A percentile compares a stretch with the other conserved stretches of the same genome.
Conservation (phyloP, 2,329 filamentous ascomycete genomes). For the Phymatotrichopsis omnivora region DNA sequence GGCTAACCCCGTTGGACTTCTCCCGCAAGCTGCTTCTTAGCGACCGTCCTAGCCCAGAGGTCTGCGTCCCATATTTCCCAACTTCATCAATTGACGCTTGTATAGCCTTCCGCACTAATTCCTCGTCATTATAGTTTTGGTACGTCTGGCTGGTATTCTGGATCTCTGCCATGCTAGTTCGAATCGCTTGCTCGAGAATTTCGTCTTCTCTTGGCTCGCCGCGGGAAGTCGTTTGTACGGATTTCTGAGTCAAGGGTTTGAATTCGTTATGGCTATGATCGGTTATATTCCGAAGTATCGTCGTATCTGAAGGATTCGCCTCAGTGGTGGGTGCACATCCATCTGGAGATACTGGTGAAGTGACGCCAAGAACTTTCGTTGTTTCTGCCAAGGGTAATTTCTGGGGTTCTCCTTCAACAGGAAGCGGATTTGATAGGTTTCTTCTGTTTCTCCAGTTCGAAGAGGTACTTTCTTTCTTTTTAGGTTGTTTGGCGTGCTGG, state of each 20-base stretch:
- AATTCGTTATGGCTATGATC: constrained; percentile 43
- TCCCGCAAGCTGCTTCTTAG: constrained; percentile 37
- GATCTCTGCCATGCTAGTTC: constrained; percentile 56
- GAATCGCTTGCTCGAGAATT: constrained; percentile 61
- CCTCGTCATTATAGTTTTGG: constrained; percentile 31
- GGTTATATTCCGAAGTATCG: constrained; percentile 9
- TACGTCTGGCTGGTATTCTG: too few species aligned
- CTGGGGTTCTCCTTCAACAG: too few species aligned
- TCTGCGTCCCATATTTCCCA: too few species aligned
- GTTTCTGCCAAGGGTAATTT: too few species aligned
- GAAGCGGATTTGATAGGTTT: too few species aligned
- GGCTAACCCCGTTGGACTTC: too few species aligned
- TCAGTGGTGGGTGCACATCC: not conserved
- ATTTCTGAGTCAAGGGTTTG: constrained; percentile 60
- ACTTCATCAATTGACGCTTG: constrained; percentile 24
- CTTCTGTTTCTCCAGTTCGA: constrained; percentile 1
- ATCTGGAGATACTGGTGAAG: constrained; percentile 4
- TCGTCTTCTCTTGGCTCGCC: constrained; percentile 61
- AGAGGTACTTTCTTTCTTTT: not conserved
- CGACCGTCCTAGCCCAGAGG: constrained; percentile 39
- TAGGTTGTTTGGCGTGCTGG: not conserved
- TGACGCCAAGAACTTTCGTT: not conserved
- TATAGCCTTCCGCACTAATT: constrained; percentile 33
- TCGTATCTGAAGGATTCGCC: constrained; percentile 5
- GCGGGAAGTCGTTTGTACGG: constrained; percentile 58